These are phyloP conservation scores for Rhizopogon salebrosus DNA, from an alignment of 768 basidiomycete genomes.

Conservation along the genomic window DNA sequence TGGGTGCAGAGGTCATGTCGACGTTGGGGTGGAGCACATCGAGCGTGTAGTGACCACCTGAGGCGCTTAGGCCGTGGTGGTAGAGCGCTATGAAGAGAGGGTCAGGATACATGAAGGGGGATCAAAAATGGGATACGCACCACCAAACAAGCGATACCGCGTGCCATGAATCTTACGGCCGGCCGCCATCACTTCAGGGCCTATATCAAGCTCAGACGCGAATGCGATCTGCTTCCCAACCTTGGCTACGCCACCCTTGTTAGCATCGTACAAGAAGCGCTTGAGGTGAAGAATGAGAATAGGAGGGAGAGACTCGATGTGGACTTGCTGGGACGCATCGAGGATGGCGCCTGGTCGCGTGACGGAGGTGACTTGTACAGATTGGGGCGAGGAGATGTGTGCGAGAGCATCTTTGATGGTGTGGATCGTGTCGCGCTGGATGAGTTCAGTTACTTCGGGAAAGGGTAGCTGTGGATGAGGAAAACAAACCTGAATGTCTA, in stretches of 20 bases:
- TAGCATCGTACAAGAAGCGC: constrained; percentile 81
- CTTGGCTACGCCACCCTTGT: constrained; percentile 76
- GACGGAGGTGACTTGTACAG: constrained; percentile 64
- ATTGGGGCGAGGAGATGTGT: constrained; percentile 73
- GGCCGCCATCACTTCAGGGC: constrained; percentile 58
- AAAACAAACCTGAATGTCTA: constrained; percentile 77
- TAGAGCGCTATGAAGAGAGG: constrained; percentile 58
- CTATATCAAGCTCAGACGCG: constrained; percentile 72
- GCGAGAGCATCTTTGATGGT: constrained; percentile 81
- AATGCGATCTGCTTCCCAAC: constrained; percentile 78
- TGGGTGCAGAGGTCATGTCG: constrained; percentile 31
- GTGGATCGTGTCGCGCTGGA: constrained; percentile 64
- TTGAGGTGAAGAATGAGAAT: constrained; percentile 88
- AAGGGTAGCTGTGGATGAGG: not conserved
- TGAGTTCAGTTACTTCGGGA: not conserved
- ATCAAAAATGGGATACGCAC: constrained; percentile 33
- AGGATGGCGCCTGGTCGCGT: constrained; percentile 51
- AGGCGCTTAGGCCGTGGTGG: constrained; percentile 88
- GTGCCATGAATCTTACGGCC: constrained; percentile 41
- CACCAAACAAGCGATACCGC: constrained; percentile 81
- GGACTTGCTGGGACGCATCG: constrained; percentile 68
- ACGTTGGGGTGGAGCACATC: constrained; percentile 78
- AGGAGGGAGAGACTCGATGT: constrained; percentile 79
- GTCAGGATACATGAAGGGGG: not conserved
- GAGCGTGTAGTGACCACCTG: constrained; percentile 93